phyloP scores from a whole-genome alignment of 306 rosid genomes.

The Cicer judaicum region DNA sequence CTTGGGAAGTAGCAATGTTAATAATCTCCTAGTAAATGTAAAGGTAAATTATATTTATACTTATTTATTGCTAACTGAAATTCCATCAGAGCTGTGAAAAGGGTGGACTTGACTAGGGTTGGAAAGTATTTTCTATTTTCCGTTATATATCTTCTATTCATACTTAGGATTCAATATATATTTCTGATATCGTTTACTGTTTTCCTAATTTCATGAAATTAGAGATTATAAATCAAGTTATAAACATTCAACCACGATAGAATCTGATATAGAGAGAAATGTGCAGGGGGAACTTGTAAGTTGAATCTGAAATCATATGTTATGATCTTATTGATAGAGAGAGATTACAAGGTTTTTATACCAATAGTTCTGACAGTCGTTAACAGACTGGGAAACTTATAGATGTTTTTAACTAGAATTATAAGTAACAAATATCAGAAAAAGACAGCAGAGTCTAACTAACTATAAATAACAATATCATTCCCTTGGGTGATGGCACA shows the following conservation, averaged over 20 bases:
- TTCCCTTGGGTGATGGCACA: neutral
- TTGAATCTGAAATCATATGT: neutral
- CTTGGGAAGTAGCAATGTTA: neutral
- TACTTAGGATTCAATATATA: neutral
- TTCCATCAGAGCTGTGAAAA: constrained; percentile 21
- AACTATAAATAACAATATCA: neutral
- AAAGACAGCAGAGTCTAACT: constrained; percentile 9
- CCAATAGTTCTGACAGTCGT: neutral
- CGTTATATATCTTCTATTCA: neutral
- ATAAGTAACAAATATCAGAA: neutral
- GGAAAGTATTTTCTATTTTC: too few relatives aligned
- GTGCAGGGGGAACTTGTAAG: constrained; percentile 1
- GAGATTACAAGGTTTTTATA: constrained; percentile 1
- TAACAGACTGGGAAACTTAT: neutral
- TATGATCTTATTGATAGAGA: neutral
- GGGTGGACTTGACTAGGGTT: neutral
- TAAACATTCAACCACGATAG: neutral
- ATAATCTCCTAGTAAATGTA: neutral
- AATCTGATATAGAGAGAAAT: neutral
- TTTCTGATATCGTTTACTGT: neutral
- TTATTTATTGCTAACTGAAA: neutral
- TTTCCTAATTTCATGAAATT: constrained; percentile 21
- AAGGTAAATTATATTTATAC: neutral
- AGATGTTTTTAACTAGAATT: neutral
- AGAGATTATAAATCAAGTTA: neutral